Evolutionary conservation across 352 stramenopile genomes (phyloP).

Genomic region (Pythium plurisporium): DNA sequence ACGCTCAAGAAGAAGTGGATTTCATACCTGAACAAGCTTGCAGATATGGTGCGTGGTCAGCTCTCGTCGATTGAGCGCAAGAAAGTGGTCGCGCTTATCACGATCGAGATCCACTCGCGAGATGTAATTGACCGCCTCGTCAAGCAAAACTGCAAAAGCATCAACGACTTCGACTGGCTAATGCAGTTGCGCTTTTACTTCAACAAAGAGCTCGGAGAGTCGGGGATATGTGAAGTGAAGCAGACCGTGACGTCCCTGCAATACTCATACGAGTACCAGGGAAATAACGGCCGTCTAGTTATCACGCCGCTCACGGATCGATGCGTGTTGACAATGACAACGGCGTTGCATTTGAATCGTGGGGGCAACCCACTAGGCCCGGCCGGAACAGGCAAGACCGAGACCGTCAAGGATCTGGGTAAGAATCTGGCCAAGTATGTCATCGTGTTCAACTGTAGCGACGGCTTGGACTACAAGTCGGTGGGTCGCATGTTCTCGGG

Average conservation of each 20-base stretch:
- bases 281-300: constrained; percentile 82
- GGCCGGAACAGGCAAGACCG: constrained; percentile 94
- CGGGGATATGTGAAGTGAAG: constrained; percentile 82
- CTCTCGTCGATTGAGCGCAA: constrained; percentile 89
- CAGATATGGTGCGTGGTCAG: constrained; percentile 90
- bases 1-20: constrained; percentile 94
- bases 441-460: constrained; percentile 95
- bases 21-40: constrained; percentile 92
- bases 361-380: constrained; percentile 90
- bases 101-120: constrained; percentile 95
- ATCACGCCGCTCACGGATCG: constrained; percentile 91
- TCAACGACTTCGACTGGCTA: constrained; percentile 91
- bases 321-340: constrained; percentile 95
- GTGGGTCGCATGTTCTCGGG: constrained; percentile 96
- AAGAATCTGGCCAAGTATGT: constrained; percentile 93
- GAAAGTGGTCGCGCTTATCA: constrained; percentile 97
- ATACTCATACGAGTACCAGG: constrained; percentile 96
- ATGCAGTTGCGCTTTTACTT: constrained; percentile 88
- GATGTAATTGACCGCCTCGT: constrained; percentile 94
- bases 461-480: constrained; percentile 96
- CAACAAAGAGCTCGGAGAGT: constrained; percentile 79
- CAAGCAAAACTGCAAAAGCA: constrained; percentile 90
- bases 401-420: constrained; percentile 94
- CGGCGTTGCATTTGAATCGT: constrained; percentile 92
- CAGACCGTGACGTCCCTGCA: constrained; percentile 80